Conservation (phyloP, 352 stramenopile species). For the Plasmopara viticola region DNA sequence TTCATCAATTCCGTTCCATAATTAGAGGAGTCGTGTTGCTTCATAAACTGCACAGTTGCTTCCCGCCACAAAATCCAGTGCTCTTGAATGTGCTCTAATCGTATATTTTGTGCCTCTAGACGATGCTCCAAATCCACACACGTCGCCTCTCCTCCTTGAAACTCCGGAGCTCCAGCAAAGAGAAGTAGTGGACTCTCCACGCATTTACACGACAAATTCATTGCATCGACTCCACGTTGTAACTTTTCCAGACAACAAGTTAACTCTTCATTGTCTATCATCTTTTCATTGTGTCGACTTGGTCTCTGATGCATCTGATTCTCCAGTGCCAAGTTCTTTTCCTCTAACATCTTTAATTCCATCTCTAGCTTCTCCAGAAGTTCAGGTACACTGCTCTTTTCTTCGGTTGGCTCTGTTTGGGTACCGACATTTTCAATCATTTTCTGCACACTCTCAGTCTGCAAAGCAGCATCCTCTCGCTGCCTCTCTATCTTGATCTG, state of each 20-base stretch:
- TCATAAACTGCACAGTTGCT: constrained; percentile 19
- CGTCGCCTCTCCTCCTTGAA: neutral
- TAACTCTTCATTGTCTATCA: constrained; percentile 5
- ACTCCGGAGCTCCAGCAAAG: constrained; percentile 7
- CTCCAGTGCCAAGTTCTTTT: constrained; percentile 19
- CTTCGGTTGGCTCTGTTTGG: constrained; percentile 6
- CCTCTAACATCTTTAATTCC: constrained; percentile 18
- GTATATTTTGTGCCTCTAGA: constrained; percentile 18
- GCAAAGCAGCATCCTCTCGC: constrained; percentile 10
- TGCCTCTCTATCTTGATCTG: constrained; percentile 6
- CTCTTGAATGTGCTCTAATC: constrained; percentile 22
- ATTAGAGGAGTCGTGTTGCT: constrained; percentile 5
- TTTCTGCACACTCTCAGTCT: constrained; percentile 8
- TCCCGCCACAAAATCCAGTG: constrained; percentile 20
- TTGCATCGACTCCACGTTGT: constrained; percentile 15
- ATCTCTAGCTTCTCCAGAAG: constrained; percentile 21
- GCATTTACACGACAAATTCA: constrained; percentile 20
- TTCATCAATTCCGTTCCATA: neutral
- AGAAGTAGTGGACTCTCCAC: constrained; percentile 14
- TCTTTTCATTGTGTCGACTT: constrained; percentile 4
- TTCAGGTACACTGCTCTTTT: neutral
- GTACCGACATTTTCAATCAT: neutral
- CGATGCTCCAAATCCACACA: constrained; percentile 26
- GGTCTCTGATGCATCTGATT: constrained; percentile 12
- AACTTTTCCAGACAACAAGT: constrained; percentile 16